Conservation (phyloP, 345 rosid genomes). For the Eucalyptus lansdowneana region DNA sequence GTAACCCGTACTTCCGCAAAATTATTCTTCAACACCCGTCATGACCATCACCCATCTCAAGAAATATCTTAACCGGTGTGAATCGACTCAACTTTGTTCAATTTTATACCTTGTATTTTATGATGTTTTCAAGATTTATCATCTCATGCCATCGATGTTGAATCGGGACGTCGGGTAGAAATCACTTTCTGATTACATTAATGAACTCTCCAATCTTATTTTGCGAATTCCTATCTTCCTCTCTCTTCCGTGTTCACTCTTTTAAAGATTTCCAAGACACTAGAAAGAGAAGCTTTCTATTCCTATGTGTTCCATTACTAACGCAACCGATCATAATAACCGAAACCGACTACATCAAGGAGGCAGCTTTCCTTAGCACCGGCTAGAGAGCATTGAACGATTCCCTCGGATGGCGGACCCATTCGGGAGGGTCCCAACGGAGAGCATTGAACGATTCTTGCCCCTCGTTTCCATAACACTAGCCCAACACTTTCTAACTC, state of each 20-base stretch:
- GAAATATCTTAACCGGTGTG: too few relatives aligned
- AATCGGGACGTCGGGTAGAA: rapidly evolving
- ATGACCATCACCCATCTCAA: background rate
- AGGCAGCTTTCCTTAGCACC: background rate
- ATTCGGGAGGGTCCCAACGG: background rate
- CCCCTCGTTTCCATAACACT: background rate
- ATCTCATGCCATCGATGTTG: background rate
- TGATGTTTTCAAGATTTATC: background rate
- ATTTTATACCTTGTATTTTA: background rate
- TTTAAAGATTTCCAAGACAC: background rate
- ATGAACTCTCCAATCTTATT: background rate
- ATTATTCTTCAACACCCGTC: background rate
- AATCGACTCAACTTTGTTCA: background rate
- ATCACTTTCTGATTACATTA: background rate
- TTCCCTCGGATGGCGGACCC: background rate
- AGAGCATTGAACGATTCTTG: background rate
- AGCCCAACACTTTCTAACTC: background rate
- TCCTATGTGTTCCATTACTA: background rate
- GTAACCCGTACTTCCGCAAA: background rate
- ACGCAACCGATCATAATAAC: background rate
- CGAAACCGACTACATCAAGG: background rate
- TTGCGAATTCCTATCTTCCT: background rate
- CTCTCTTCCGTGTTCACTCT: background rate
- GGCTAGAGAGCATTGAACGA: background rate
- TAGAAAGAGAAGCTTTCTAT: background rate